Percentiles rank a stretch among this genome's conserved stretches.
Conservation (phyloP, 768 basidiomycete species). For the Agrocybe chaxingu region DNA sequence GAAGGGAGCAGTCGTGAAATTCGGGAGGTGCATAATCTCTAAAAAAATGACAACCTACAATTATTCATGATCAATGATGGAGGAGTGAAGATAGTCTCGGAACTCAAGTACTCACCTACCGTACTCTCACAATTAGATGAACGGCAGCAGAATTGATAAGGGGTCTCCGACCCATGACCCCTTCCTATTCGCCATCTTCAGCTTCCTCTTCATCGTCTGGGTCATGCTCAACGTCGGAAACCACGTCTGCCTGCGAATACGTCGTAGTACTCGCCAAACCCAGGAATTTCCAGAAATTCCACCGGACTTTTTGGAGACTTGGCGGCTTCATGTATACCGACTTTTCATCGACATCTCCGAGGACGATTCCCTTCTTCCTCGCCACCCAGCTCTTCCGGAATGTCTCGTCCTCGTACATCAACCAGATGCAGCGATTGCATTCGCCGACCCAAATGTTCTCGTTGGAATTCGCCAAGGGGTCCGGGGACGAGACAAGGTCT, state of each 20-base stretch:
- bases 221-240: constrained; percentile 1
- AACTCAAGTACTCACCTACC: too few species aligned
- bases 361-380: constrained; percentile 22
- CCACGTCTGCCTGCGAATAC: constrained; percentile 2
- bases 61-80: too few species aligned
- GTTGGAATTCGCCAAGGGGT: constrained; percentile 10
- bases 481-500: constrained; percentile 13
- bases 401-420: constrained; percentile 29
- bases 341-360: neutral
- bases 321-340: constrained; percentile 8
- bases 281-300: constrained; percentile 8
- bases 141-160: too few species aligned
- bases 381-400: constrained; percentile 29
- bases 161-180: too few species aligned
- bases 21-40: too few species aligned
- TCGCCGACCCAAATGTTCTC: constrained; percentile 33
- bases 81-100: too few species aligned
- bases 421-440: constrained; percentile 32
- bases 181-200: neutral
- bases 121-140: too few species aligned
- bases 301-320: constrained; percentile 9
- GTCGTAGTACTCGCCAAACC: neutral
- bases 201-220: neutral
- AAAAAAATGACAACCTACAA: too few species aligned
- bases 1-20: too few species aligned